phyloP scores from a whole-genome alignment of 2,329 filamentous ascomycete species.

The Ophiostoma novo-ulmi region DNA sequence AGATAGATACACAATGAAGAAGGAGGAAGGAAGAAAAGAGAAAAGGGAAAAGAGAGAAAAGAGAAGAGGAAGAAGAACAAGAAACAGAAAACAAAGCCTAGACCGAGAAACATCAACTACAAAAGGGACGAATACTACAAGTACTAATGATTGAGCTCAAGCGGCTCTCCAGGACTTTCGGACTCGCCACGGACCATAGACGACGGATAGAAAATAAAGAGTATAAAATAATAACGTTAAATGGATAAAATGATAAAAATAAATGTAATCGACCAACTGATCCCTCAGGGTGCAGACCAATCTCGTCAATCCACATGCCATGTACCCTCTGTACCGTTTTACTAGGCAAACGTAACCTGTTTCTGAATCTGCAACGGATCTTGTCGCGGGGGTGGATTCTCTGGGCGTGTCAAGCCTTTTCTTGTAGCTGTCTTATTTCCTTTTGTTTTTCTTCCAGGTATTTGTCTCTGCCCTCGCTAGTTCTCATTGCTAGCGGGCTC shows the following conservation, averaged over 20 bases:
- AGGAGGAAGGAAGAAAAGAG: background rate
- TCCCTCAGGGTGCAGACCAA: background rate
- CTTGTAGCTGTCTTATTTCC: background rate
- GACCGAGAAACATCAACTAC: constrained; percentile 4
- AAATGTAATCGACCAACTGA: background rate
- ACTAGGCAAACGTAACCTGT: constrained; percentile 1
- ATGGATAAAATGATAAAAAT: background rate
- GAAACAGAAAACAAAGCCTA: background rate
- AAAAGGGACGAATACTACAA: background rate
- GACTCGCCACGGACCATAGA: background rate
- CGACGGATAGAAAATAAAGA: background rate
- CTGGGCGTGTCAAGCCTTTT: background rate
- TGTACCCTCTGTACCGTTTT: background rate
- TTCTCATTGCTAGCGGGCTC: background rate
- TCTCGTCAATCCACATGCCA: background rate
- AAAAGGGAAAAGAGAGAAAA: background rate
- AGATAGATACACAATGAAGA: background rate
- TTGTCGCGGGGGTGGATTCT: constrained; percentile 12
- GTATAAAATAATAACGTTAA: background rate
- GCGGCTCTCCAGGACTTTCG: background rate
- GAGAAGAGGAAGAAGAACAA: background rate
- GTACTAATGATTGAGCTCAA: background rate
- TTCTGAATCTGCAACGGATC: constrained; percentile 13
- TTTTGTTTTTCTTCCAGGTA: background rate
- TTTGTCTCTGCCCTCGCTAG: background rate